Evolutionary conservation across 495 filamentous ascomycete species (phyloP).

Genomic region (Xylaria acuta): DNA sequence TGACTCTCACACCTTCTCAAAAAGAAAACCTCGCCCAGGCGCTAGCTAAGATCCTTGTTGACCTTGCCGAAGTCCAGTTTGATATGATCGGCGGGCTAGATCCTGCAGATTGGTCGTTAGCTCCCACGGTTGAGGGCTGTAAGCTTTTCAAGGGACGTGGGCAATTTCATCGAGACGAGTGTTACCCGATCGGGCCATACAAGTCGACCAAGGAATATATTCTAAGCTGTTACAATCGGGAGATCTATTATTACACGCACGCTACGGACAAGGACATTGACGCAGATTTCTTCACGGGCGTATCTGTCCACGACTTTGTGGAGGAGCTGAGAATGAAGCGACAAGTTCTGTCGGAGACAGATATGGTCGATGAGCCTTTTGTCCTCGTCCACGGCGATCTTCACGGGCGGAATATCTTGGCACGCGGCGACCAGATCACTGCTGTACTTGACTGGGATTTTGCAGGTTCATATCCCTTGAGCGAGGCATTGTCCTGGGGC

Average conservation of each 20-base stretch:
- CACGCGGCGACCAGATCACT: background rate
- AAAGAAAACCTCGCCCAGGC: slow-evolving; percentile 1
- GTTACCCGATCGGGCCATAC: slow-evolving; percentile 2
- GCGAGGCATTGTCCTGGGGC: background rate
- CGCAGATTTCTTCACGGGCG: background rate
- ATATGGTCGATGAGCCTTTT: slow-evolving; percentile 11
- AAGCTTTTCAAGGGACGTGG: slow-evolving; percentile 14
- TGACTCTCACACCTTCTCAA: background rate
- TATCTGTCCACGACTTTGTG: background rate
- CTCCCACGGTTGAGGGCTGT: slow-evolving; percentile 3
- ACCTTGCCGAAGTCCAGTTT: background rate
- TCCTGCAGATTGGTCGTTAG: background rate
- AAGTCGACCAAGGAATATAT: slow-evolving; percentile 11
- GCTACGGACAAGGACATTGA: background rate
- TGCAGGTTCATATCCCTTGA: slow-evolving; percentile 5
- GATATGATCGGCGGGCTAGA: slow-evolving; percentile 14
- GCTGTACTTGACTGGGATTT: slow-evolving; percentile 15
- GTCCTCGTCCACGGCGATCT: slow-evolving; percentile 8
- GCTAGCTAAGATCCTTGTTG: background rate
- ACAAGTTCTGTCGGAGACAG: background rate
- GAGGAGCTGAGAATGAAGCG: background rate
- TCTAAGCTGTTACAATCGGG: slow-evolving; percentile 11
- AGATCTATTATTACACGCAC: slow-evolving; percentile 10
- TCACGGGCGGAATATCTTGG: slow-evolving; percentile 5
- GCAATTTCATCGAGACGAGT: slow-evolving; percentile 13